These are phyloP conservation scores for Rhodotorula sp. DNA, from an alignment of 1,284 basidiomycete genomes.

Conservation along the genomic window DNA sequence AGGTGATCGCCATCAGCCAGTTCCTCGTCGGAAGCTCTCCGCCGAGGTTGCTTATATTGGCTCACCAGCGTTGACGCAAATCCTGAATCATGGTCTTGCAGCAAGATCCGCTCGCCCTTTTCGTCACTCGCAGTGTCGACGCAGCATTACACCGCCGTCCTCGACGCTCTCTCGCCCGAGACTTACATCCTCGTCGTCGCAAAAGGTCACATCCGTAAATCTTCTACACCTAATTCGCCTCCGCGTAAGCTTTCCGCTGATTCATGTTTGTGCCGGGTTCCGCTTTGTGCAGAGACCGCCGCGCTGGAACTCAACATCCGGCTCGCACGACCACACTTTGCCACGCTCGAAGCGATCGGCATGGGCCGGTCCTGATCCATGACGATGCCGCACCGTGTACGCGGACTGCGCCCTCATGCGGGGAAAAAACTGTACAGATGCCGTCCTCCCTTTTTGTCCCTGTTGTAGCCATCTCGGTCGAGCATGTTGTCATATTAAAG, in stretches of 20 bases:
- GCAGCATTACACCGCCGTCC: constrained; percentile 71
- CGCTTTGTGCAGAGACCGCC: constrained; percentile 63
- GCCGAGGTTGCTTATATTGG: too few species aligned
- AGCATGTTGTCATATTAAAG: neutral
- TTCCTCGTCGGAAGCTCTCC: too few species aligned
- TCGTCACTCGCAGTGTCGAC: constrained; percentile 49
- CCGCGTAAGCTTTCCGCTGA: too few species aligned
- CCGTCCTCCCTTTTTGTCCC: neutral
- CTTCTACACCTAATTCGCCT: constrained; percentile 48
- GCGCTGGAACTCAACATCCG: constrained; percentile 79
- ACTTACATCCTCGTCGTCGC: constrained; percentile 90
- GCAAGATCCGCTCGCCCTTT: constrained; percentile 43
- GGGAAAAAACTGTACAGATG: neutral
- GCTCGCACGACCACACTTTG: constrained; percentile 75
- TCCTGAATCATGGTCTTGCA: neutral
- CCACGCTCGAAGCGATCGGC: constrained; percentile 47
- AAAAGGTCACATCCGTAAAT: constrained; percentile 11
- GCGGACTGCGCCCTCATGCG: too few species aligned
- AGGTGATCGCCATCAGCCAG: neutral
- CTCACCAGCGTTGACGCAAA: neutral
- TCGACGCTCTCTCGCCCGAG: constrained; percentile 89
- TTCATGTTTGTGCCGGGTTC: too few species aligned
- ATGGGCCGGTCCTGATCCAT: constrained; percentile 3
- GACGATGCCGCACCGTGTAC: neutral
- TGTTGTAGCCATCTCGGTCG: neutral